phyloP scores from a whole-genome alignment of 1,284 basidiomycete genomes.

The Heliocybe sulcata region DNA sequence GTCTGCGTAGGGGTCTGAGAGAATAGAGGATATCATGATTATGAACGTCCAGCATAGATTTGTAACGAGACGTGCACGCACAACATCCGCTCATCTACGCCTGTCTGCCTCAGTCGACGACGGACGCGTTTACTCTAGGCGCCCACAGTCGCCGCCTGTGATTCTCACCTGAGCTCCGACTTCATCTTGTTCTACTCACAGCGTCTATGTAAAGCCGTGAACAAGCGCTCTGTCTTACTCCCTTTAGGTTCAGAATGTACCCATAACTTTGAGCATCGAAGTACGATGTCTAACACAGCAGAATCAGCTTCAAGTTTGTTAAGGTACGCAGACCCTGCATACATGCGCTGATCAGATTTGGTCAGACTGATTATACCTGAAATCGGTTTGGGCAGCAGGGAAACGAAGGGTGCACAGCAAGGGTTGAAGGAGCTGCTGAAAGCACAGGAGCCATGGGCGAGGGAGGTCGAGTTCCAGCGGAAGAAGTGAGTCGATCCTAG shows the following conservation, averaged over 20 bases:
- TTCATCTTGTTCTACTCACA: too few species aligned
- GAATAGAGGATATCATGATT: too few species aligned
- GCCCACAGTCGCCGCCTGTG: too few species aligned
- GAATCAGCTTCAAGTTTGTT: background rate
- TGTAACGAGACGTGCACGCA: too few species aligned
- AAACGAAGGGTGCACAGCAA: constrained; percentile 64
- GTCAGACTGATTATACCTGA: background rate
- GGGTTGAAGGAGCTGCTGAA: constrained; percentile 65
- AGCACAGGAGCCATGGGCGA: constrained; percentile 71
- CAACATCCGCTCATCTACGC: too few species aligned
- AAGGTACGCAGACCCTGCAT: background rate
- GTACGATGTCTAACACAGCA: background rate
- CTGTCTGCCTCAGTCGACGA: too few species aligned
- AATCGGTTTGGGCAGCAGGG: constrained; percentile 31
- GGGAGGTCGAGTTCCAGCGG: constrained; percentile 77
- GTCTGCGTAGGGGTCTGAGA: too few species aligned
- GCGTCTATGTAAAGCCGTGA: too few species aligned
- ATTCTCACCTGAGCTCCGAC: too few species aligned
- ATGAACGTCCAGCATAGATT: too few species aligned
- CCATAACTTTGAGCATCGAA: background rate
- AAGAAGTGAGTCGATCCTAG: constrained; percentile 57
- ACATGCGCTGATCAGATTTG: background rate
- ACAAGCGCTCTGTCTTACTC: too few species aligned
- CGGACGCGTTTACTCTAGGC: too few species aligned
- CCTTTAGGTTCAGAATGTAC: background rate